Base-by-base conservation (phyloP, 306 rosid genomes). In the Inga leiocalycina region DNA sequence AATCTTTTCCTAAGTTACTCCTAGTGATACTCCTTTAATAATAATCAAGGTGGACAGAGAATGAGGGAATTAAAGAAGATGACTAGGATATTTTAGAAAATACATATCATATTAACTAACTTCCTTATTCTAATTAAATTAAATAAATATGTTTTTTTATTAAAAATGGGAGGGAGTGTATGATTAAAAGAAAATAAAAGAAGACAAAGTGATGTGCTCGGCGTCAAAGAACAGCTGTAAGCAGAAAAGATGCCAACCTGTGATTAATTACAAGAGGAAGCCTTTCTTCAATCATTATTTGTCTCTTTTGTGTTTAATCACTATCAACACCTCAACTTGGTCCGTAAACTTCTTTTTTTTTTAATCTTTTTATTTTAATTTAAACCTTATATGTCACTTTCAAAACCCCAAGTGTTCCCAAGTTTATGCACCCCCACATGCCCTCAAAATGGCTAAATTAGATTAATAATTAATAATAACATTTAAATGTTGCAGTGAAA, bases 151-250 rank as follows among this genome's bases (percentile, higher is more conserved):
- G 0, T 39, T 6, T 39, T 39, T 39, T 5, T 0, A 39, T 1
- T 6, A 39, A 5, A 1, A 6, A 6, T 44, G 0, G 2, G 0
- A 2, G 12, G 3, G 2, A 1, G 5, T 54, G 1, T 1, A 54
- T 20, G 9, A 20, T 56, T 56, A 2, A 56, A 56, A 56, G 8
- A 20, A 20, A 24, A 19, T 22, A 24, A 24, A 12, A 62, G 34
- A 12, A 10, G 37, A 12, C 19, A 24, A 24, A 62, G 35, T 27
- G 37, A 10, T 24, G 1, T 59, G 32, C 15, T 61, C 27, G 37
- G 17, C 37, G 17, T 27, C 19, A 62, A 27, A 24, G 37, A 62
- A 62, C 68, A 62, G 68, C 68, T 62, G 68, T 62, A 24, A 62
- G 68, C 8, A 62, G 39, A 62, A 62, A 3, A 6, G 43, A 59